A percentile compares a stretch with the other conserved stretches of the same genome.
phyloP scores from a whole-genome alignment of 164 flowering plant genomes.

The Stephania japonica region DNA sequence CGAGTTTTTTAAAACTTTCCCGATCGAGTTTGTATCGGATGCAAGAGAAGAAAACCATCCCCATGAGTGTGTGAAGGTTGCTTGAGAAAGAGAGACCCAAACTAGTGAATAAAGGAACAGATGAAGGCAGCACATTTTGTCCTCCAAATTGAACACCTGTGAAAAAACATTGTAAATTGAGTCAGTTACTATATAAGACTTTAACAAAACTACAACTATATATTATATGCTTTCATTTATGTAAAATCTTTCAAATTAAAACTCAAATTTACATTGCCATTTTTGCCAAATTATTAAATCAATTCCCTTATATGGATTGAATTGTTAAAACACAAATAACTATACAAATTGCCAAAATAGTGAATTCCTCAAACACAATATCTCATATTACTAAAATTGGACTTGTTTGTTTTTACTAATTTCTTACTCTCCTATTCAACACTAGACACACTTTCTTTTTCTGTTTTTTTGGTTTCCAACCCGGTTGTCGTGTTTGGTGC shows the following conservation, averaged over 20 bases:
- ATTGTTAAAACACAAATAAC: background rate
- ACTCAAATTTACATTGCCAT: too few relatives aligned
- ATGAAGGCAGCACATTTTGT: slow-evolving; percentile 8
- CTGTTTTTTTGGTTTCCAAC: too few relatives aligned
- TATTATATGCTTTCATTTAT: background rate
- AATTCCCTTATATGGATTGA: background rate
- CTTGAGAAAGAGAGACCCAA: slow-evolving; percentile 16
- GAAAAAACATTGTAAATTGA: background rate
- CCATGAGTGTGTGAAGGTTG: slow-evolving; percentile 25
- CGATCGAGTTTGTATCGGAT: background rate
- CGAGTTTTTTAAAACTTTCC: background rate
- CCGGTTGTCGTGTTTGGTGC: too few relatives aligned
- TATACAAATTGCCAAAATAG: background rate
- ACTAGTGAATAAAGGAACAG: slow-evolving; percentile 11
- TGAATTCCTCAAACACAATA: too few relatives aligned
- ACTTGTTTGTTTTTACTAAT: too few relatives aligned
- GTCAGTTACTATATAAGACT: background rate
- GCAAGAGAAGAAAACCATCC: slow-evolving; percentile 32
- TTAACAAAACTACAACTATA: too few relatives aligned
- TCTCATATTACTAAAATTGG: too few relatives aligned
- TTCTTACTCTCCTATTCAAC: too few relatives aligned
- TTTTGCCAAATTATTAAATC: too few relatives aligned
- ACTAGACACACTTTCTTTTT: too few relatives aligned
- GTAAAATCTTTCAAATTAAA: too few relatives aligned
- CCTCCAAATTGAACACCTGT: background rate